Evolutionary conservation across 805 yeast genomes (phyloP).

Genomic region (Candida alai): DNA sequence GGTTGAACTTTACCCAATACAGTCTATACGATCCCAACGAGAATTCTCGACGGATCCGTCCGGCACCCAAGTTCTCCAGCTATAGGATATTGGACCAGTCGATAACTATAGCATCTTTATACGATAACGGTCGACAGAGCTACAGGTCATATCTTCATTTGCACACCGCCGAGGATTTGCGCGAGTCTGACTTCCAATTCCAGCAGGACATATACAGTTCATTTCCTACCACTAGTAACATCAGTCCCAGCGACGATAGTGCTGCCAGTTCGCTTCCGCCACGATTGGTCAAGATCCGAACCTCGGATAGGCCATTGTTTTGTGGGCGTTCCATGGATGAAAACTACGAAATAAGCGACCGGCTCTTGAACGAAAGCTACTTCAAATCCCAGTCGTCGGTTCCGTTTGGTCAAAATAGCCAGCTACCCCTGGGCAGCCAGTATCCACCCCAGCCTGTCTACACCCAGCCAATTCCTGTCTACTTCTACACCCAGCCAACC

Average conservation of each 20-base stretch:
- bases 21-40: constrained; percentile 32
- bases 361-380: constrained; percentile 20
- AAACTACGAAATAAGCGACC: constrained; percentile 23
- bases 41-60: constrained; percentile 3
- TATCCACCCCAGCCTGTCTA: too few species aligned
- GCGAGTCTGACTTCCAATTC: constrained; percentile 28
- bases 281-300: neutral
- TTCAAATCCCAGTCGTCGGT: constrained; percentile 6
- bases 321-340: constrained; percentile 17
- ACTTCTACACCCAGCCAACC: neutral
- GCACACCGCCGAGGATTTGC: constrained; percentile 28
- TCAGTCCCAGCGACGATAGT: neutral
- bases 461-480: neutral
- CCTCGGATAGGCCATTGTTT: too few species aligned
- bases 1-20: constrained; percentile 44
- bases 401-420: neutral
- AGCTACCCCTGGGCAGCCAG: neutral
- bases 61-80: constrained; percentile 1
- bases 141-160: constrained; percentile 31
- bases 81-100: constrained; percentile 39
- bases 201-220: constrained; percentile 17
- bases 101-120: constrained; percentile 38
- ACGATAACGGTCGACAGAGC: constrained; percentile 27
- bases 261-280: constrained; percentile 1
- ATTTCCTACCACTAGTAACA: neutral